Conservation (phyloP, 192 early-diverging fungal species). For the Coemansia sp. region DNA sequence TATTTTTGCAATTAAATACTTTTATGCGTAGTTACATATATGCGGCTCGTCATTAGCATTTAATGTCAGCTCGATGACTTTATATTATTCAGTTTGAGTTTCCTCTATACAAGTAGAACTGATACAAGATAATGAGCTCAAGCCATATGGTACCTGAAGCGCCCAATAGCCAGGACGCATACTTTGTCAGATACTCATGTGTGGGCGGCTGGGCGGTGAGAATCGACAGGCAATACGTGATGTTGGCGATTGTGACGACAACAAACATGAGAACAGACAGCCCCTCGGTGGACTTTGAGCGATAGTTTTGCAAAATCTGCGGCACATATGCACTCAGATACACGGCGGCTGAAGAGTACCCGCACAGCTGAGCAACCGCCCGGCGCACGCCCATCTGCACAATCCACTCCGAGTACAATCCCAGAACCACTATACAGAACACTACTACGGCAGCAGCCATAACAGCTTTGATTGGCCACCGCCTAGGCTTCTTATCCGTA, state of each 20-base stretch:
- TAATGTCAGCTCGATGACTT: no score
- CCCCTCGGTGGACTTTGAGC: constrained; percentile 68
- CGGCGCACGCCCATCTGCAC: constrained; percentile 24
- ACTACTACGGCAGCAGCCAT: not conserved
- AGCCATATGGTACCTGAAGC: constrained; percentile 68
- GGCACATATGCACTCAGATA: constrained; percentile 74
- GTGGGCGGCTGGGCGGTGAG: constrained; percentile 64
- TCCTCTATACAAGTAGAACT: constrained; percentile 60
- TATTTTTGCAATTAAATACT: not conserved
- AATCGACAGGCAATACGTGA: constrained; percentile 62
- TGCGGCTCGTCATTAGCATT: not conserved
- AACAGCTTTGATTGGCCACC: not conserved
- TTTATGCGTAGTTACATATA: not conserved
- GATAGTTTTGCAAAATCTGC: constrained; percentile 74
- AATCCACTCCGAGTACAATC: constrained; percentile 16
- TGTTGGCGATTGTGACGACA: constrained; percentile 72
- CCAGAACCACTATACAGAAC: not conserved
- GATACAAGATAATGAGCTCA: constrained; percentile 71
- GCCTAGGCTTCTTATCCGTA: not conserved
- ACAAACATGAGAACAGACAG: constrained; percentile 77
- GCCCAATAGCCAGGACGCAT: constrained; percentile 72
- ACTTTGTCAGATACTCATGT: constrained; percentile 60
- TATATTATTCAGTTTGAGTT: not conserved
- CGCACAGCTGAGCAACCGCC: constrained; percentile 60
- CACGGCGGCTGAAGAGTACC: constrained; percentile 69